Base-by-base conservation (phyloP, 805 yeast genomes). In the Diddensiella transvaalensis region DNA sequence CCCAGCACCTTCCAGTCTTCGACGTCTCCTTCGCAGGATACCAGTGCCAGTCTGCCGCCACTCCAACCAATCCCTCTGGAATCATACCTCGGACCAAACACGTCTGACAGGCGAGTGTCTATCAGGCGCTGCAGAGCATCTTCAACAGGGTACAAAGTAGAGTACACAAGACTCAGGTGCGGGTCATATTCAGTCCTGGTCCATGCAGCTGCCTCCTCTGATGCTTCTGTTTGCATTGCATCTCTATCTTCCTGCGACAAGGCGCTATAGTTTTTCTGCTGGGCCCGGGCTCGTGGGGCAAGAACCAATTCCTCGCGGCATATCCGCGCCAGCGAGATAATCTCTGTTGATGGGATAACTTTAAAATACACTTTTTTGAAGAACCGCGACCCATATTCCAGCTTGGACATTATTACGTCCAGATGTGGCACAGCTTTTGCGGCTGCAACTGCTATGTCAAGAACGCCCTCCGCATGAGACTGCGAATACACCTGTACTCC, bases 111-210 rank as follows among this genome's bases (percentile, higher is more conserved):
- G 54, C 91, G 67, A 10, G 82, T 80, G 50, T 77, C 78, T 24
- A 85, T 76, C 2, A 85, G 79, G 42, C 80, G 72, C 63, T 79
- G 72, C 49, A 79, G 68, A 1, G 90, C 89, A 58, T 75, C 82
- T 53, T 82, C 82, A 11, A 87, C 76, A 6, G 87, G 87, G 55
- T 78, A 74, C 22, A 76, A 62, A 50, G 79, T 75, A 6, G 88
- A 80, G 63, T 86, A 86, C 3, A 80, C 80, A 47, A 86, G 65
- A 4, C 89, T 82, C 15, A 86, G 68, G 61, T 86, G 95, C 1
- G 95, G 95, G 45, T 77, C 79, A 60, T 71, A 86, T 46, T 80
- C 83, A 3, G 65, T 59, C 11, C 51, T 52, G 3, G 77, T 74
- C 90, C 91, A 85, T 22, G 71, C 71, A 4, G 66, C 71, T 0